phyloP scores from a whole-genome alignment of 73 alveolate species.

The Symbiodinium pilosum region DNA sequence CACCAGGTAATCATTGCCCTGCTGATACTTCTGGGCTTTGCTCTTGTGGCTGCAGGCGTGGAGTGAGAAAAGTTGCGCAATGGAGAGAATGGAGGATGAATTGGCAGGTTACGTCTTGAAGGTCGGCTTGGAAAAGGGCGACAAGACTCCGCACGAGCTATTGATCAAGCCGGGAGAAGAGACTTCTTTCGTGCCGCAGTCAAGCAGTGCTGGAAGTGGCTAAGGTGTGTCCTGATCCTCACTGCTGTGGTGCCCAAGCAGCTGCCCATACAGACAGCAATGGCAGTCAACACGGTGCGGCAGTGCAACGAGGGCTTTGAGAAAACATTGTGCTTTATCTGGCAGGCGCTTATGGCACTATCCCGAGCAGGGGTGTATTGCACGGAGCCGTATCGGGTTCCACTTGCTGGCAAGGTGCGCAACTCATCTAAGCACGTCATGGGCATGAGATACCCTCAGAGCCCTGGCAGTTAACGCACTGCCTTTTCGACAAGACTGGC shows the following conservation, averaged over 20 bases:
- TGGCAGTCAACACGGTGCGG: slow-evolving; percentile 98
- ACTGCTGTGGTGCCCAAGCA: slow-evolving; percentile 99
- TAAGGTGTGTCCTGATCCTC: slow-evolving; percentile 99
- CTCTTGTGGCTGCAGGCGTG: slow-evolving; percentile 85
- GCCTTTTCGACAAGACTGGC: slow-evolving; percentile 99
- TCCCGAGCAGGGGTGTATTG: slow-evolving; percentile 98
- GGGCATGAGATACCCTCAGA: background rate
- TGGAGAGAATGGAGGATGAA: background rate
- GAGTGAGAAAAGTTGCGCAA: background rate
- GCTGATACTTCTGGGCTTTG: slow-evolving; percentile 60
- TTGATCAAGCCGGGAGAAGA: slow-evolving; percentile 25
- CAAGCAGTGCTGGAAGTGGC: background rate
- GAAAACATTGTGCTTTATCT: background rate
- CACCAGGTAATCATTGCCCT: slow-evolving; percentile 45
- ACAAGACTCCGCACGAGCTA: slow-evolving; percentile 86
- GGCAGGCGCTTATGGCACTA: slow-evolving; percentile 97
- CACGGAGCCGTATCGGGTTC: slow-evolving; percentile 99
- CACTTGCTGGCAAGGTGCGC: slow-evolving; percentile 99
- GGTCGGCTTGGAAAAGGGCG: slow-evolving; percentile 86
- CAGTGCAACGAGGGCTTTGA: background rate
- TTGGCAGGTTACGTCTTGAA: slow-evolving; percentile 64
- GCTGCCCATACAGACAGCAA: slow-evolving; percentile 99
- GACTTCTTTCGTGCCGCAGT: background rate
- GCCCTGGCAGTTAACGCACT: slow-evolving; percentile 37
- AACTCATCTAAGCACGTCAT: background rate